phyloP scores from a whole-genome alignment of 495 filamentous ascomycete genomes.

The Penicillium ochrochloron region DNA sequence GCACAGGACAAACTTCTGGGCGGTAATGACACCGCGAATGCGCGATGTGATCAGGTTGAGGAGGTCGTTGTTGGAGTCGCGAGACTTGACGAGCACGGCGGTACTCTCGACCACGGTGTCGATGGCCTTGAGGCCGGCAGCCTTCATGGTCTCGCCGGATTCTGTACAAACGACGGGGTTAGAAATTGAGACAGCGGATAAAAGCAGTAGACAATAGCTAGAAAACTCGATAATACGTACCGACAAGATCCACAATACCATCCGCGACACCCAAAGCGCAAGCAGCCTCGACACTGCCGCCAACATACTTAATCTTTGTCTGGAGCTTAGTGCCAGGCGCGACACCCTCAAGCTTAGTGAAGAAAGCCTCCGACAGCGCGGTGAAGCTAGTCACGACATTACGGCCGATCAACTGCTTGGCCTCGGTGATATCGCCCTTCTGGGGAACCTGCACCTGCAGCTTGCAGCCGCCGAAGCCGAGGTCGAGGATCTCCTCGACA shows the following conservation, averaged over 20 bases:
- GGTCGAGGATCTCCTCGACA: conserved; percentile 82
- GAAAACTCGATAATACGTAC: conserved; percentile 48
- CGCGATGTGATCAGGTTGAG: conserved; percentile 80
- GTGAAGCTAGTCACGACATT: conserved; percentile 96
- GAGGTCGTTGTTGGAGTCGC: conserved; percentile 77
- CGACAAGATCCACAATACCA: conserved; percentile 96
- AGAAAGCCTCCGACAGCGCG: conserved; percentile 78
- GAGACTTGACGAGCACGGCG: conserved; percentile 91
- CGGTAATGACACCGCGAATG: conserved; percentile 93
- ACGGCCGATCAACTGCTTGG: conserved; percentile 84
- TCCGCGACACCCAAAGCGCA: conserved; percentile 95
- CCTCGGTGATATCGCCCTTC: conserved; percentile 70
- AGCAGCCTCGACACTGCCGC: conserved; percentile 95
- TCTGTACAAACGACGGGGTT: conserved; percentile 55
- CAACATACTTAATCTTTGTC: conserved; percentile 86
- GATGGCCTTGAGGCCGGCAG: conserved; percentile 93
- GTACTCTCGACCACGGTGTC: conserved; percentile 87
- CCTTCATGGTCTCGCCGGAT: conserved; percentile 98
- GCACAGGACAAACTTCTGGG: conserved; percentile 91
- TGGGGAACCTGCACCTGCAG: conserved; percentile 95
- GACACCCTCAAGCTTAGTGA: conserved; percentile 69
- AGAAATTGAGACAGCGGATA: background rate
- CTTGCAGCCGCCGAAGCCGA: conserved; percentile 88
- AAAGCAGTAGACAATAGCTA: background rate
- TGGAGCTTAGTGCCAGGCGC: conserved; percentile 41